phyloP scores from a whole-genome alignment of 768 basidiomycete genomes.

The Amanita brunnescens region DNA sequence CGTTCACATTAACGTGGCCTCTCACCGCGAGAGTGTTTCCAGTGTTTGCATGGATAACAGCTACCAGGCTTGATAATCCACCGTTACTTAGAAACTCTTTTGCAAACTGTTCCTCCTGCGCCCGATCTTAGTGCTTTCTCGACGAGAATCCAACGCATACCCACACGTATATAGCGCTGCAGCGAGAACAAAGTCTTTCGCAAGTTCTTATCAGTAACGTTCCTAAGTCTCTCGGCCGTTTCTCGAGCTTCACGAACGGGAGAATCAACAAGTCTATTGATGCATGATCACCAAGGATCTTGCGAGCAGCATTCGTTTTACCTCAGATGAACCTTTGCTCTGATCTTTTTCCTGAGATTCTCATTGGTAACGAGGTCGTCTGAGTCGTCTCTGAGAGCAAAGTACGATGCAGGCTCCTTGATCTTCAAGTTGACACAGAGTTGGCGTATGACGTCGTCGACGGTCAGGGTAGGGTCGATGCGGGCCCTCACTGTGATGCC shows the following conservation, averaged over 20 bases:
- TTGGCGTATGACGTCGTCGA: slow-evolving; percentile 79
- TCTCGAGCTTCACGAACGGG: slow-evolving; percentile 75
- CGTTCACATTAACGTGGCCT: slow-evolving; percentile 14
- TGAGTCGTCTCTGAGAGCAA: slow-evolving; percentile 72
- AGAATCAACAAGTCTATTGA: slow-evolving; percentile 63
- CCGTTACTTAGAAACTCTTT: slow-evolving; percentile 66
- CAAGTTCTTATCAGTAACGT: slow-evolving; percentile 50
- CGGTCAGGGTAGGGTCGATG: slow-evolving; percentile 77
- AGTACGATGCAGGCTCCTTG: slow-evolving; percentile 61
- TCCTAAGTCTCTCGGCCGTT: slow-evolving; percentile 58
- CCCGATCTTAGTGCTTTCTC: background rate
- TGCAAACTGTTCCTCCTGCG: slow-evolving; percentile 79
- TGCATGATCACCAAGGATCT: background rate
- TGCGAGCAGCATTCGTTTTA: slow-evolving; percentile 24
- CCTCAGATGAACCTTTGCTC: slow-evolving; percentile 71
- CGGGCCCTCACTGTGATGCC: slow-evolving; percentile 71
- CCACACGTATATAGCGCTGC: slow-evolving; percentile 70
- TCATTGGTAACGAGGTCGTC: slow-evolving; percentile 84
- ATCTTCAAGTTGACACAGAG: slow-evolving; percentile 77
- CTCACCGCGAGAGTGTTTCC: slow-evolving; percentile 82
- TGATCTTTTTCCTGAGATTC: slow-evolving; percentile 77
- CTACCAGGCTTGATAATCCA: slow-evolving; percentile 64
- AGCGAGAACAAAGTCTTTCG: slow-evolving; percentile 68
- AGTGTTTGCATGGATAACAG: slow-evolving; percentile 53
- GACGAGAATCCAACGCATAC: slow-evolving; percentile 11